Percentiles rank a stretch among this genome's conserved stretches.
Evolutionary conservation across 306 rosid genomes (phyloP).

Genomic region (Lupinus albus): DNA sequence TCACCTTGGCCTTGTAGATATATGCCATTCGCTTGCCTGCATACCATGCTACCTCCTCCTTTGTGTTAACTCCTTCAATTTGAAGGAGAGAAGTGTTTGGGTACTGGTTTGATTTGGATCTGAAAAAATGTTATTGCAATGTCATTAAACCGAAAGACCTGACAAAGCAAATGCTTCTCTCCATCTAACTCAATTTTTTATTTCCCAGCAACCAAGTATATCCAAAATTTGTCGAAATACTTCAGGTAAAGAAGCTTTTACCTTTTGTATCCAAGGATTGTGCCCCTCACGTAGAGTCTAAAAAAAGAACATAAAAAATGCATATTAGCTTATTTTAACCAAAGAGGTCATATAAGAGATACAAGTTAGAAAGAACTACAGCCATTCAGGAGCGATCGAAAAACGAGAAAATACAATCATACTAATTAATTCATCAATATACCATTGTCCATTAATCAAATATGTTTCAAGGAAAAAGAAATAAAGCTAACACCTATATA

Average conservation of each 20-base stretch:
- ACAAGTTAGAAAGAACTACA: background rate
- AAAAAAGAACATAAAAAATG: background rate
- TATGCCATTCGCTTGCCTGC: constrained; percentile 84
- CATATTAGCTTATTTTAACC: background rate
- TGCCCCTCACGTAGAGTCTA: constrained; percentile 85
- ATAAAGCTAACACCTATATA: no score
- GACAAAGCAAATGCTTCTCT: background rate
- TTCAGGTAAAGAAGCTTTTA: constrained; percentile 23
- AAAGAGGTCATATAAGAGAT: background rate
- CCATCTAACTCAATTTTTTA: background rate
- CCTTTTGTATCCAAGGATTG: constrained; percentile 95
- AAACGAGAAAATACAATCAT: no score
- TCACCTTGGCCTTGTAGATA: constrained; percentile 89
- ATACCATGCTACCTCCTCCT: constrained; percentile 91
- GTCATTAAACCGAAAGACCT: background rate
- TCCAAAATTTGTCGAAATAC: background rate
- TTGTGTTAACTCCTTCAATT: constrained; percentile 92
- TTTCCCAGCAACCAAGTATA: constrained; percentile 21
- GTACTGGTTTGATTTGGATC: constrained; percentile 92
- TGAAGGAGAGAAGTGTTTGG: constrained; percentile 83
- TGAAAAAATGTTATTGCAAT: constrained; percentile 33
- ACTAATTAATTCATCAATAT: no score
- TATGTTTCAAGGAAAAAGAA: no score
- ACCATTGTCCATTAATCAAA: no score
- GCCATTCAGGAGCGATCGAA: background rate